A percentile compares a stretch with the other conserved stretches of the same genome.
These are phyloP conservation scores for Lanmaoa rubissima DNA, from an alignment of 768 basidiomycete species.

Conservation along the genomic window DNA sequence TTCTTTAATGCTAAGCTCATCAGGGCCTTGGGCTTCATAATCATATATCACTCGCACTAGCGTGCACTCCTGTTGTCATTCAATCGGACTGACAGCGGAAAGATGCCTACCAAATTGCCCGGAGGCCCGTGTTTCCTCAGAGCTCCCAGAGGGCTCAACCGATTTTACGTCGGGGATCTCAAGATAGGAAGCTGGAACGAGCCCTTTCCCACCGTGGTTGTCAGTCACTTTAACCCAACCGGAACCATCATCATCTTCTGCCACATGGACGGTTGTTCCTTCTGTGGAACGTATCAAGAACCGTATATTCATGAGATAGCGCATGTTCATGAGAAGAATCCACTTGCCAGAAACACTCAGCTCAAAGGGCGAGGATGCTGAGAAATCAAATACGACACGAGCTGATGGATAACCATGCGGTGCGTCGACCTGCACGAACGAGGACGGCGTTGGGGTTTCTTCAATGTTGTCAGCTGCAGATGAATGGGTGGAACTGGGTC, in stretches of 20 bases:
- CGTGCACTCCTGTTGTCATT: conserved; percentile 4
- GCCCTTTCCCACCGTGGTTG: conserved; percentile 56
- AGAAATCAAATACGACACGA: conserved; percentile 72
- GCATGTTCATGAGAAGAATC: conserved; percentile 8
- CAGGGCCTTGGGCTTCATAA: conserved; percentile 70
- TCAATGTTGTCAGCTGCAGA: conserved; percentile 5
- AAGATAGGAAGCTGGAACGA: conserved; percentile 85
- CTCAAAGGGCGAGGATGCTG: conserved; percentile 75
- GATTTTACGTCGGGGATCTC: conserved; percentile 37
- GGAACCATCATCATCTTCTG: conserved; percentile 82
- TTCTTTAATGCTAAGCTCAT: conserved; percentile 62
- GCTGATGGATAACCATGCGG: conserved; percentile 46
- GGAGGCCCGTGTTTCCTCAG: conserved; percentile 33
- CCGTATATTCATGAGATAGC: conserved; percentile 3
- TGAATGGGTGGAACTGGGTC: conserved; percentile 4
- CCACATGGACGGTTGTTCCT: conserved; percentile 58
- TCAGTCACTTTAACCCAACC: conserved; percentile 82
- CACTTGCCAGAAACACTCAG: conserved; percentile 59
- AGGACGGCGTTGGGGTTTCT: conserved; percentile 50
- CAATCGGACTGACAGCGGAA: neutral
- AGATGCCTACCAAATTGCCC: conserved; percentile 50
- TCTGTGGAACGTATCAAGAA: conserved; percentile 41
- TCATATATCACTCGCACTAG: conserved; percentile 81
- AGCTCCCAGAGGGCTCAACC: conserved; percentile 6
- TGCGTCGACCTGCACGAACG: conserved; percentile 47